Evolutionary conservation across 1,139 yeast genomes (phyloP), one percentile per base, ranked within the genome.

Genomic region (Taiozyma sp.): DNA sequence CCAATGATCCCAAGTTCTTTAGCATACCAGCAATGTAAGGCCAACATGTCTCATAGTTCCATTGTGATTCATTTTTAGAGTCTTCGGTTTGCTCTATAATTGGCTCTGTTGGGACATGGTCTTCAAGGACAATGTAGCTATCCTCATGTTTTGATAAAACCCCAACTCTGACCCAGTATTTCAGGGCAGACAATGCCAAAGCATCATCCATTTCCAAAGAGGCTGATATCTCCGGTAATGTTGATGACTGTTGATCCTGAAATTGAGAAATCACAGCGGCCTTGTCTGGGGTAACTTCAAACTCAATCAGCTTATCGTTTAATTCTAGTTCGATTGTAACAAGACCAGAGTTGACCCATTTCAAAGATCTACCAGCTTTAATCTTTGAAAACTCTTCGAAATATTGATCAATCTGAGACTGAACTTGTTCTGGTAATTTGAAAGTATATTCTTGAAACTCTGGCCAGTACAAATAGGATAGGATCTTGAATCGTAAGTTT

Each of bases 181-280:
- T 64, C 45, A 84, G 61, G 0, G 79, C 74, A 27, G 71, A 69
- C 1, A 65, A 51, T 1, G 67, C 66, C 27, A 61, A 48, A 1
- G 59, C 54, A 1, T 57, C 55, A 3, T 62, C 60, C 60, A 75
- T 63, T 2, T 59, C 51, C 39, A 75, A 61, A 0, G 53, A 48
- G 4, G 58, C 52, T 7, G 66, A 57, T 1, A 79, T 62, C 4
- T 64, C 57, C n/a, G 58, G 66, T 5, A 66, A 58, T 1, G 72
- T 61, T 12, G 71, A 51, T 28, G 62, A 66, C 22, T 59, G 58
- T 23, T 63, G 62, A 2, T 70, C 78, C 51, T 80, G 71, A 61
- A 88, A 87, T 41, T 78, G 66, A 22, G 73, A 68, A 22, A 88
- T 78, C 3, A 86, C 79, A 0, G 86, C 73, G 1, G 96, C 96